A percentile compares a stretch with the other conserved stretches of the same genome.
Evolutionary conservation across 225 moss, liverwort and hornwort species (phyloP).

Genomic region (Neckera pumila): DNA sequence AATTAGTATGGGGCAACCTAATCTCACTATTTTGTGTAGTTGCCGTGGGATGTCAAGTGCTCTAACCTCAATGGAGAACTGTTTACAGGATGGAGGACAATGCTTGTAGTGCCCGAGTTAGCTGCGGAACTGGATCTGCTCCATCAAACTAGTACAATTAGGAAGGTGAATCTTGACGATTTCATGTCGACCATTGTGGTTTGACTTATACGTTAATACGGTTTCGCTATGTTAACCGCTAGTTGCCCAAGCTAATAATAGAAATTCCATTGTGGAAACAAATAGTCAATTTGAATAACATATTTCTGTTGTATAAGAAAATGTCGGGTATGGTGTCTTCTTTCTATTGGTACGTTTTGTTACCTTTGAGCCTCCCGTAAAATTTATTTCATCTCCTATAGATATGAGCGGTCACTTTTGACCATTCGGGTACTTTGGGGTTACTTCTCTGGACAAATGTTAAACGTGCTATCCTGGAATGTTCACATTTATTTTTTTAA

Average conservation of each 20-base stretch:
- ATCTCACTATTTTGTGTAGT: too few species aligned
- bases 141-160: conserved; percentile 39
- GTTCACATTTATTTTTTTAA: background rate
- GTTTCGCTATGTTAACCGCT: background rate
- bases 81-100: conserved; percentile 84
- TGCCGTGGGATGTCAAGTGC: background rate
- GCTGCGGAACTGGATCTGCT: conserved; percentile 65
- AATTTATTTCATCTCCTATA: too few species aligned
- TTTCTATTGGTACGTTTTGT: background rate
- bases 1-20: too few species aligned
- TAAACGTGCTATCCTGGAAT: background rate
- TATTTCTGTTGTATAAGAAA: background rate
- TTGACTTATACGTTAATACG: background rate
- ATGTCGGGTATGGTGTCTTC: background rate
- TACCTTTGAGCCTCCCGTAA: background rate
- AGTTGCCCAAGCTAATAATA: background rate
- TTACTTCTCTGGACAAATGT: background rate
- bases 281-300: too few species aligned
- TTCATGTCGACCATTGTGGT: background rate
- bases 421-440: background rate
- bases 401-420: background rate
- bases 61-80: background rate
- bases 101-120: conserved; percentile 94
- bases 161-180: conserved; percentile 44
- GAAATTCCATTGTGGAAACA: background rate